Evolutionary conservation across 2,329 filamentous ascomycete genomes (phyloP).

Genomic region (Rhynchosporium agropyri): DNA sequence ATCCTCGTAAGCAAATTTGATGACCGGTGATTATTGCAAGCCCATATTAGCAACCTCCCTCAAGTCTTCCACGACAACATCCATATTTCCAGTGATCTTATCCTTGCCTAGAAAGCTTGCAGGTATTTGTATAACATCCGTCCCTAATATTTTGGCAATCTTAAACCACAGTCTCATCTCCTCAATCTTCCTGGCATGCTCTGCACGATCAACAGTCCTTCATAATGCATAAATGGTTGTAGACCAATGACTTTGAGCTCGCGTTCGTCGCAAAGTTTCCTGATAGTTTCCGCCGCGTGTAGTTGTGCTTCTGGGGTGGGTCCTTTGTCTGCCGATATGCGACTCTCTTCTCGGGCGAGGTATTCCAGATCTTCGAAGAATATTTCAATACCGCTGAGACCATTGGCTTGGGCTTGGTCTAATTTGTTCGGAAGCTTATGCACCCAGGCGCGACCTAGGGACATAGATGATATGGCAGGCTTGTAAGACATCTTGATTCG

Average conservation of each 20-base stretch:
- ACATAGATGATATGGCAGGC: constrained; percentile 75
- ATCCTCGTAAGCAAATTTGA: constrained; percentile 73
- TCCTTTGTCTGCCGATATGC: constrained; percentile 46
- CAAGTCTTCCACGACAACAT: constrained; percentile 64
- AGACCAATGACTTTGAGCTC: constrained; percentile 65
- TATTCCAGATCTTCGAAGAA: constrained; percentile 76
- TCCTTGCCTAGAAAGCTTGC: constrained; percentile 61
- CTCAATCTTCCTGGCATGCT: constrained; percentile 59
- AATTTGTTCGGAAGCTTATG: constrained; percentile 70
- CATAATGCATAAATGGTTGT: constrained; percentile 78
- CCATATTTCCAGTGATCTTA: constrained; percentile 51
- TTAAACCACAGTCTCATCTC: constrained; percentile 72
- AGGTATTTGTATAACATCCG: constrained; percentile 73
- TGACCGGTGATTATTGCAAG: constrained; percentile 52
- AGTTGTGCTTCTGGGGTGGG: constrained; percentile 45
- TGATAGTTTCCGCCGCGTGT: constrained; percentile 58
- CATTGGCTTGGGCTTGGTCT: constrained; percentile 64
- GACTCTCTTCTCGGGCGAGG: constrained; percentile 52
- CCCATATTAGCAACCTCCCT: constrained; percentile 68
- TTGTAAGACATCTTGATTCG: constrained; percentile 45
- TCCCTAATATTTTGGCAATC: constrained; percentile 63
- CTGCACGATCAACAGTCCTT: constrained; percentile 65
- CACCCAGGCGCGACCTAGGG: constrained; percentile 70
- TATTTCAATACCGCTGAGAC: constrained; percentile 70
- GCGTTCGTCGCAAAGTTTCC: constrained; percentile 59